A percentile compares a stretch with the other conserved stretches of the same genome.
phyloP scores from a whole-genome alignment of 169 alveolate genomes.

The Plasmodium chabaudi region DNA sequence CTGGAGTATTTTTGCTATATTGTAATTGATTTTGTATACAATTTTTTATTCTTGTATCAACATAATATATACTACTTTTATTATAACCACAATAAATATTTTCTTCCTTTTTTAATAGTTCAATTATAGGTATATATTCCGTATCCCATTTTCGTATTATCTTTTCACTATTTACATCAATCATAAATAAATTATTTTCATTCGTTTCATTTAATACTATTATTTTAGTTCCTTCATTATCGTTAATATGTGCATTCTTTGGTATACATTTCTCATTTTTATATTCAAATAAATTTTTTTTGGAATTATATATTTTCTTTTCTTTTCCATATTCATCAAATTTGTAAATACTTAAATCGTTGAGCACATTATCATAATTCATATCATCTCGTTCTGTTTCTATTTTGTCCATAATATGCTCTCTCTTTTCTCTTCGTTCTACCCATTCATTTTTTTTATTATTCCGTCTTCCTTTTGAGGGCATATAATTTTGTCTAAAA shows the following conservation, averaged over 20 bases:
- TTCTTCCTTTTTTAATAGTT: conserved; percentile 43
- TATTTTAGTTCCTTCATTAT: conserved; percentile 32
- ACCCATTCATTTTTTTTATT: no score
- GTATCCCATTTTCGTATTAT: conserved; percentile 38
- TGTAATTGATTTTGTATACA: conserved; percentile 45
- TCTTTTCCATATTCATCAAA: conserved; percentile 61
- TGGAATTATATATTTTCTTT: conserved; percentile 19
- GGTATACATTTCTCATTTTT: conserved; percentile 67
- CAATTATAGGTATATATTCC: conserved; percentile 25
- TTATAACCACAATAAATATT: conserved; percentile 57
- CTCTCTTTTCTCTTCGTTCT: not conserved
- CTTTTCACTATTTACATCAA: conserved; percentile 43
- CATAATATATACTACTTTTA: conserved; percentile 21
- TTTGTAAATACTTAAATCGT: conserved; percentile 28
- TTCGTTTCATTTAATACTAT: conserved; percentile 34
- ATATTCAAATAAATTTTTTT: conserved; percentile 4
- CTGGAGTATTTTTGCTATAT: conserved; percentile 38
- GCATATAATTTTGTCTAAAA: conserved; percentile 54
- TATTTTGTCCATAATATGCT: not conserved
- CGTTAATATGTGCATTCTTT: conserved; percentile 27
- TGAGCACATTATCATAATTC: conserved; percentile 22
- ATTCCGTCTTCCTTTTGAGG: not conserved
- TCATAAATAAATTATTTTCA: conserved; percentile 54
- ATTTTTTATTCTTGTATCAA: conserved; percentile 45
- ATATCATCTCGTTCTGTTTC: not conserved